Evolutionary conservation across 2,329 filamentous ascomycete genomes (phyloP), one percentile per base, ranked within the genome.

Genomic region (Colletotrichum sp.): DNA sequence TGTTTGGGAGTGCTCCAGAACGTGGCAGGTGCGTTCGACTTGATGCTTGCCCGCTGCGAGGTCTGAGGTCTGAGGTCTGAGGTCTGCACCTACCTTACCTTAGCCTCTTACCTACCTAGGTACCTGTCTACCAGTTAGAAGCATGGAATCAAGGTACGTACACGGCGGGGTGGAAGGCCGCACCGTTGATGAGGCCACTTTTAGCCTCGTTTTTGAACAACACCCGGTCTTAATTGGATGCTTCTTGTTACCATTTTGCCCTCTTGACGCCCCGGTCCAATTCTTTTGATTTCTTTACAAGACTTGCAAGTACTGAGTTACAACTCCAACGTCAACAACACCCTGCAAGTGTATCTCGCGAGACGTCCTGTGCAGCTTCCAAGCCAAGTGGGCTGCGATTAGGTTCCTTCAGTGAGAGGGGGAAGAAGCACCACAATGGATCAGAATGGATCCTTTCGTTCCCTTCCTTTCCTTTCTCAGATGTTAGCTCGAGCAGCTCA

Each of bases 1-100:
- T 15, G 6, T 68, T 65, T 34, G 8, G 64, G 64, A 12, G n/a
- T 76, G 70, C 64, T 65, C 43, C 64, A 74, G 74, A 75, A 75
- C 70, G 73, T 75, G 73, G 73, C 64, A 76, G 59, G 70, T 73
- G 70, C 74, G 70, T 74, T 76, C 64, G 64, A 68, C 26, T 60
- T 36, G 67, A 70, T 63, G 67, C 67, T 36, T 36, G 26, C 36
- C 36, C 36, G 16, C 59, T 30, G 65, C 39, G 39, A 43, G 39
- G 39, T 43, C 16, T 43, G 39, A 43, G 39, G 39, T 43, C 36
- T 39, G 36, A 39, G 36, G 36, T 43, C 39, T 48, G 39, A 36
- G 34, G 13, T 36, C 39, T 48, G 39, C 39, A 48, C 39, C 39
- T 48, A 48, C 30, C 28, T 28, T 30, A 30, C 39, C 39, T 48